Conservation (phyloP, 1,139 yeast genomes). For the Scheffersomyces stambukii region DNA sequence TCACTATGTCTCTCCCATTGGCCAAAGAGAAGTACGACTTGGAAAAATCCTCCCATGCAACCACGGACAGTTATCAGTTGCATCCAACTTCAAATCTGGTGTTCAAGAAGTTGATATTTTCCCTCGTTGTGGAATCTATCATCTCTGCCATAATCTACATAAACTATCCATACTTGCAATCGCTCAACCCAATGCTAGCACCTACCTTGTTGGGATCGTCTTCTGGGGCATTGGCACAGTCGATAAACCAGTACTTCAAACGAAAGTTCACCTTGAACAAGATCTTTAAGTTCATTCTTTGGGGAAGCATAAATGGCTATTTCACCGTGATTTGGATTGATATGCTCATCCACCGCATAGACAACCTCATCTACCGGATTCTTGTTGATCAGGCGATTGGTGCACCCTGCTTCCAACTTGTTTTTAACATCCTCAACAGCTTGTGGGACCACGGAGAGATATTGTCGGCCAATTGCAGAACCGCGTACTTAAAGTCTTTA, state of each 20-base stretch:
- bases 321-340: slow-evolving; percentile 58
- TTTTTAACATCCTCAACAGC: slow-evolving; percentile 45
- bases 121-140: slow-evolving; percentile 21
- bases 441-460: slow-evolving; percentile 54
- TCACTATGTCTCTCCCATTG: slow-evolving; percentile 11
- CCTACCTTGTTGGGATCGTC: slow-evolving; percentile 43
- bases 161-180: slow-evolving; percentile 21
- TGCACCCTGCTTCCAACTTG: slow-evolving; percentile 49
- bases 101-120: slow-evolving; percentile 11
- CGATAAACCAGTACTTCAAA: slow-evolving; percentile 46
- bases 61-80: slow-evolving; percentile 9
- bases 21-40: slow-evolving; percentile 11
- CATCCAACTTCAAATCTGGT: slow-evolving; percentile 18
- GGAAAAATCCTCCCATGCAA: slow-evolving; percentile 10
- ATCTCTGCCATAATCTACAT: slow-evolving; percentile 23
- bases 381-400: slow-evolving; percentile 53
- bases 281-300: slow-evolving; percentile 47
- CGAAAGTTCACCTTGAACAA: slow-evolving; percentile 36
- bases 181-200: slow-evolving; percentile 26
- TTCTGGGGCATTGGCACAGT: slow-evolving; percentile 57
- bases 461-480: slow-evolving; percentile 18
- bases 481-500: slow-evolving; percentile 43
- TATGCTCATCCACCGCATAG: slow-evolving; percentile 34
- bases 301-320: slow-evolving; percentile 63
- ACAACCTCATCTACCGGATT: slow-evolving; percentile 34